A percentile compares a stretch with the other conserved stretches of the same genome.
These are phyloP conservation scores for Mycena galericulata DNA, from an alignment of 768 basidiomycete species.

Conservation along the genomic window DNA sequence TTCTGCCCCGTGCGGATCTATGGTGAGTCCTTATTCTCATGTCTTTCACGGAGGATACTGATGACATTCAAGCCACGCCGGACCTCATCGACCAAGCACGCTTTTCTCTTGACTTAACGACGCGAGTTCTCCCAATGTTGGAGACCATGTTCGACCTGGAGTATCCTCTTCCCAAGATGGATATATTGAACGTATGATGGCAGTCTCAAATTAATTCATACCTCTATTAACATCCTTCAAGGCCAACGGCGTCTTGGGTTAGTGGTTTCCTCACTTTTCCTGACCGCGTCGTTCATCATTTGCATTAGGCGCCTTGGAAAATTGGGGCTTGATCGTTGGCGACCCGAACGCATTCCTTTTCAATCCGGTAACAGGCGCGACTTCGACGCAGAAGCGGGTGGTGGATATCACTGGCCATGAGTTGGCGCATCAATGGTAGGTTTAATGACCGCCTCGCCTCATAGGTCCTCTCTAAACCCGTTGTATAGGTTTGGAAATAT, in stretches of 20 bases:
- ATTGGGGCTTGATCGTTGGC: constrained; percentile 80
- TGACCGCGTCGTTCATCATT: constrained; percentile 41
- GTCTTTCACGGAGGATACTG: background rate
- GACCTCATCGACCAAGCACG: constrained; percentile 70
- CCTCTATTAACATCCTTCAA: background rate
- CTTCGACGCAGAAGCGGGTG: constrained; percentile 67
- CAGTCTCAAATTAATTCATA: constrained; percentile 52
- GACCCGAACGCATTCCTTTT: constrained; percentile 70
- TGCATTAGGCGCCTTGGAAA: constrained; percentile 76
- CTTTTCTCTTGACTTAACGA: constrained; percentile 73
- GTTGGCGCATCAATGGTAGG: constrained; percentile 60
- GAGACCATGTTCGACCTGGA: constrained; percentile 79
- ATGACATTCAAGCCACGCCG: constrained; percentile 56
- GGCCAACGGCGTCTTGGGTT: background rate
- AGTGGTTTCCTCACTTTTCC: background rate
- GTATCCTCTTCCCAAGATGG: constrained; percentile 82
- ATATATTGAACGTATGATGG: constrained; percentile 74
- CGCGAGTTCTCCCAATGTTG: constrained; percentile 69
- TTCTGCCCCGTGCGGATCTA: constrained; percentile 73
- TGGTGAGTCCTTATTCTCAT: constrained; percentile 44
- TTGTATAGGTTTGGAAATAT: constrained; percentile 68
- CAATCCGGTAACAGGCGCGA: constrained; percentile 63
- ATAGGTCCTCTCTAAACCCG: background rate
- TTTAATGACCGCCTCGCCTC: background rate
- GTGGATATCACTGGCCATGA: constrained; percentile 71